phyloP scores from a whole-genome alignment of 768 basidiomycete species.

The Nidula microcarpa region DNA sequence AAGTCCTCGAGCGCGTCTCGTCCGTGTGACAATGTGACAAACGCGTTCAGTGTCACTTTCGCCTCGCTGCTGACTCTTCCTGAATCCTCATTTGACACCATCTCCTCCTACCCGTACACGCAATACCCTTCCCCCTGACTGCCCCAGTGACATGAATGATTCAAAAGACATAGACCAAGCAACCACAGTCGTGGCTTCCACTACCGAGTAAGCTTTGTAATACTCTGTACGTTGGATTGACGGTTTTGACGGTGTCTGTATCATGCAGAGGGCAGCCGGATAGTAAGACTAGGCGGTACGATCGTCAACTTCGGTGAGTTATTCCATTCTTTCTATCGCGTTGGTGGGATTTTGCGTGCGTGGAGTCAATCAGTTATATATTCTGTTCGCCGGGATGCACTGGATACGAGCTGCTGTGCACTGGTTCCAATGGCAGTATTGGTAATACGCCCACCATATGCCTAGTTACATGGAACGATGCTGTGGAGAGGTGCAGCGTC shows the following conservation, averaged over 20 bases:
- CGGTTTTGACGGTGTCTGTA: background rate
- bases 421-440: too few relatives aligned
- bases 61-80: background rate
- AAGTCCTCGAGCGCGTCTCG: background rate
- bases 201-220: conserved; percentile 17
- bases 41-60: background rate
- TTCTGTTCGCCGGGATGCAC: too few relatives aligned
- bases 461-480: too few relatives aligned
- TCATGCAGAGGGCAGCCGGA: conserved; percentile 63
- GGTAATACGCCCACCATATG: too few relatives aligned
- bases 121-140: background rate
- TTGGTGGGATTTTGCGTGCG: too few relatives aligned
- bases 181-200: conserved; percentile 17
- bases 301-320: conserved; percentile 85
- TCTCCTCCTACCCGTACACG: background rate
- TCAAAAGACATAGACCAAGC: conserved; percentile 19
- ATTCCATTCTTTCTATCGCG: background rate
- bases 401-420: too few relatives aligned
- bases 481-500: too few relatives aligned
- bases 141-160: background rate
- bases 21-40: background rate
- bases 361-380: too few relatives aligned
- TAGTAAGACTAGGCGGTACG: conserved; percentile 86
- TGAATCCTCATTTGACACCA: background rate
- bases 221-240: background rate